Conservation (phyloP, 176 grass and related monocot species). For the Aegilops bicornis region DNA sequence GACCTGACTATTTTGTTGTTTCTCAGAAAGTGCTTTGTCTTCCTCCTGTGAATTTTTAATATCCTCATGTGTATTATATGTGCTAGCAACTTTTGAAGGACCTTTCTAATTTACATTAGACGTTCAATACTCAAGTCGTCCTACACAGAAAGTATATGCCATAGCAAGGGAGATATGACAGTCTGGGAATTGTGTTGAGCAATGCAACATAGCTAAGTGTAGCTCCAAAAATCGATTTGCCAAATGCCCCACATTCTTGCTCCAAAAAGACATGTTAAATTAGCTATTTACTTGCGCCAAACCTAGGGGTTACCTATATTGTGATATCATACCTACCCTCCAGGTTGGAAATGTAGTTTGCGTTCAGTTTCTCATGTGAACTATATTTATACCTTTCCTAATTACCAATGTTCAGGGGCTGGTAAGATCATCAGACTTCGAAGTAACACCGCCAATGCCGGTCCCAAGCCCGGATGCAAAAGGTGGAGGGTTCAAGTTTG, state of each 20-base stretch:
- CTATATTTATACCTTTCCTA: background rate
- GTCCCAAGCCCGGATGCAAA: constrained; percentile 58
- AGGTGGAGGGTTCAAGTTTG: constrained; percentile 51
- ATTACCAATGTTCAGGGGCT: background rate
- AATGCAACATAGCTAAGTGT: background rate
- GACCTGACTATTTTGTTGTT: constrained; percentile 9
- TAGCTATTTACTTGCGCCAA: constrained; percentile 6
- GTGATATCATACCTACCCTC: background rate
- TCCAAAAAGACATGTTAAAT: background rate
- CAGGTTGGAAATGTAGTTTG: background rate
- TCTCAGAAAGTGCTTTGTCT: background rate
- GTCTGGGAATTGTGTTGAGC: background rate
- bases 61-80: background rate
- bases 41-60: background rate
- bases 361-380: background rate
- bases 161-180: background rate
- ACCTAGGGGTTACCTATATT: background rate
- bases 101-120: background rate
- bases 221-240: background rate
- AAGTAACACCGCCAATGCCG: constrained; percentile 53
- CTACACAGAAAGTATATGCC: background rate
- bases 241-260: background rate
- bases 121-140: background rate
- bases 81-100: background rate
- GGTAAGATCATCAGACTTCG: constrained; percentile 25